Evolutionary conservation across 164 flowering plant genomes (phyloP), one percentile per base, ranked within the genome.

Genomic region (Chimonanthus praecox): DNA sequence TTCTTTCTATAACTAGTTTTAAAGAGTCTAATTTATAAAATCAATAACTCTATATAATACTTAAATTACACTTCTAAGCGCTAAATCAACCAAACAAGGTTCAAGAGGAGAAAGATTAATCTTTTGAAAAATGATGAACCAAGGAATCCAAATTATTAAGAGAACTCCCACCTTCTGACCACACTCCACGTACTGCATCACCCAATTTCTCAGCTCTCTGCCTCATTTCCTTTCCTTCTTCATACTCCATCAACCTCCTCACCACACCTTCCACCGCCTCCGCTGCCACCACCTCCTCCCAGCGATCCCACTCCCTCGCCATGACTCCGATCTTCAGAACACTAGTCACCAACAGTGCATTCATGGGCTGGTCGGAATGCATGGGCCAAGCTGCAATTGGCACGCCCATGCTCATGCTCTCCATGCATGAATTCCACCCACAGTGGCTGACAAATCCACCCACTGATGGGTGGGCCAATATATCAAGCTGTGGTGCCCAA

Each of bases 301-400:
- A 33, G 3, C 18, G 8, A 0, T 62, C 78, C 90, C 92, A 88
- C 0, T 83, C 87, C 71, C 71, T 80, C 18, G 85, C 86, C 44
- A 47, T 6, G 47, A 33, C 76, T 75, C 94, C 97, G 9, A 85
- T 69, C 60, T 69, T 80, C 4, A 90, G 80, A 64, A 85, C 68
- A 47, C 82, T 47, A 0, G 87, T 81, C 10, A 90, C 71, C 58
- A 91, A 72, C 20, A 79, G 73, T 0, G 84, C 49, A 71, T 90
- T 90, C 68, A 82, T 76, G 3, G 90, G 92, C 82, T 92, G 97
- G 72, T 92, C 95, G 0, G 97, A 85, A 72, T 87, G 90, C 88
- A 92, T 86, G 0, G 95, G 95, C 95, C 94, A 90, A 0, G 92
- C 84, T 1, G 76, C 88, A 0, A 89, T 82, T 0, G 96, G 91